Conservation (phyloP, 1,284 basidiomycete genomes). For the Leccinum griseonigrum region DNA sequence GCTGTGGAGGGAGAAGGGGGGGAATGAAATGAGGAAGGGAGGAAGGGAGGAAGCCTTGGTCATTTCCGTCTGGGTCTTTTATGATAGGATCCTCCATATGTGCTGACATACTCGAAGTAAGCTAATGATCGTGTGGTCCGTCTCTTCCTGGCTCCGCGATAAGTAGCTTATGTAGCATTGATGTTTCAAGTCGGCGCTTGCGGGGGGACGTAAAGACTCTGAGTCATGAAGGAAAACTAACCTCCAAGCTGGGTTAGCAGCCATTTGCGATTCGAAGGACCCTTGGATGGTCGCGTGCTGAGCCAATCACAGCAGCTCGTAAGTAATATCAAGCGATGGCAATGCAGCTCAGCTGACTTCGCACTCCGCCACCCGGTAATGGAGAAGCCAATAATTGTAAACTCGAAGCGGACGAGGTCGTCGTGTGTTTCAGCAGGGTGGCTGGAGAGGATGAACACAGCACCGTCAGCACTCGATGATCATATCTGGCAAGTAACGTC, state of each 20-base stretch:
- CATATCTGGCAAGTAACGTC: background rate
- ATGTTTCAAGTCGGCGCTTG: background rate
- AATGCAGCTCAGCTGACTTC: background rate
- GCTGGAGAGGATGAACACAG: background rate
- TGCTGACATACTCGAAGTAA: background rate
- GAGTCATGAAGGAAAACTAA: background rate
- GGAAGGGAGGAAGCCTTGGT: background rate
- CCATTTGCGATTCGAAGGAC: background rate
- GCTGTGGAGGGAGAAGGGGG: background rate
- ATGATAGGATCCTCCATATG: background rate
- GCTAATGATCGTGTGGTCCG: background rate
- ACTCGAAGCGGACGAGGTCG: background rate
- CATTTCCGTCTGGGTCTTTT: background rate
- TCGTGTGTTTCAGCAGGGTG: too few relatives aligned
- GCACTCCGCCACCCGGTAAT: background rate
- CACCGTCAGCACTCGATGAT: background rate
- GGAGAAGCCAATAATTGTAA: background rate
- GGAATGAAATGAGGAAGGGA: too few relatives aligned
- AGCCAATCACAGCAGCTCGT: background rate
- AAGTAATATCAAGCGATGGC: background rate
- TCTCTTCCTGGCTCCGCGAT: background rate
- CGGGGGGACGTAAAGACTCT: background rate
- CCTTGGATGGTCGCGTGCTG: background rate
- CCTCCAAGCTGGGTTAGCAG: background rate
- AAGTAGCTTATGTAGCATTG: background rate